phyloP scores from a whole-genome alignment of 768 basidiomycete genomes.

The Suillus decipiens region DNA sequence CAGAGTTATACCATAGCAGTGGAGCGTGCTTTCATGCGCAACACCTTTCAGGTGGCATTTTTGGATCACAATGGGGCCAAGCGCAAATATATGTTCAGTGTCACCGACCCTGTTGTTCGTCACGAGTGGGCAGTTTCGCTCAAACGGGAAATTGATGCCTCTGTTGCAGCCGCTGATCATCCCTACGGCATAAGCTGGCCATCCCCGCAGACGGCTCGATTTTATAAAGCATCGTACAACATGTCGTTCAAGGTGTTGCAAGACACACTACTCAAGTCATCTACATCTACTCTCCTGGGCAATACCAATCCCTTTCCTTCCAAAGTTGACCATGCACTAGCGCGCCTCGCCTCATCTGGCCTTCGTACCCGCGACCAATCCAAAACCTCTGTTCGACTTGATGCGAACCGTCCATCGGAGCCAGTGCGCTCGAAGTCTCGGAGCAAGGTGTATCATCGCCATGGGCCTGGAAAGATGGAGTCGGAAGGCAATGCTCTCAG shows the following conservation, averaged over 20 bases:
- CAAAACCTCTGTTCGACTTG: conserved; percentile 5
- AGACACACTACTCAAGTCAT: conserved; percentile 68
- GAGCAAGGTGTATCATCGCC: conserved; percentile 65
- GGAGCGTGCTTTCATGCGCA: conserved; percentile 94
- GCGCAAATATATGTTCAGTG: conserved; percentile 94
- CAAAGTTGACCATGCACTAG: conserved; percentile 37
- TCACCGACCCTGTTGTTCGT: conserved; percentile 75
- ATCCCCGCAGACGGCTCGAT: conserved; percentile 41
- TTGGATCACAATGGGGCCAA: conserved; percentile 61
- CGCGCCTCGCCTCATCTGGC: conserved; percentile 27
- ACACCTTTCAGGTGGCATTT: conserved; percentile 95
- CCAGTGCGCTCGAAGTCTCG: conserved; percentile 70
- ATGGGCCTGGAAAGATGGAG: conserved; percentile 66
- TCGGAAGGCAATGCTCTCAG: conserved; percentile 41
- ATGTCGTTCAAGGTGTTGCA: conserved; percentile 83
- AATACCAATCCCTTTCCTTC: conserved; percentile 24
- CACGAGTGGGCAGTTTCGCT: conserved; percentile 74
- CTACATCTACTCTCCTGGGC: conserved; percentile 26
- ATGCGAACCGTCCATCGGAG: conserved; percentile 26
- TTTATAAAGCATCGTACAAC: conserved; percentile 69
- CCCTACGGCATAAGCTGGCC: conserved; percentile 36
- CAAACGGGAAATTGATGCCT: conserved; percentile 64
- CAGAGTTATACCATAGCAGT: conserved; percentile 75
- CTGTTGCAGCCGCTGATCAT: conserved; percentile 27
- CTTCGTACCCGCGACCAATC: conserved; percentile 12